These are phyloP conservation scores for Trichoderma hamatum DNA, from an alignment of 2,329 filamentous ascomycete species.

Conservation along the genomic window DNA sequence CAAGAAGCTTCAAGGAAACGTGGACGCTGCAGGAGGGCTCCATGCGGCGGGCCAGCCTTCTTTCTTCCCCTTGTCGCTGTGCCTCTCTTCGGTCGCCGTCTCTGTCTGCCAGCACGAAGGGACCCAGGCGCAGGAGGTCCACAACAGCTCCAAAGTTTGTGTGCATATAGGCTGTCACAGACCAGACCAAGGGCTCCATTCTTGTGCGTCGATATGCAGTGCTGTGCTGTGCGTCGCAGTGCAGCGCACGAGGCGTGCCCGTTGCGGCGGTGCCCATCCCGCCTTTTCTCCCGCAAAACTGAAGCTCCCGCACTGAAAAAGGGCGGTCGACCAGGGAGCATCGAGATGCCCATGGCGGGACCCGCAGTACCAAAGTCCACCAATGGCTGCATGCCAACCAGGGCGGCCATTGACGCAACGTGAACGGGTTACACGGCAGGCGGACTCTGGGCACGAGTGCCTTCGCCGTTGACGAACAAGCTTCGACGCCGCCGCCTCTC, in stretches of 20 bases:
- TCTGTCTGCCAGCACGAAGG: background rate
- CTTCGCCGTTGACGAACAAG: slow-evolving; percentile 14
- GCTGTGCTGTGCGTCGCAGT: slow-evolving; percentile 19
- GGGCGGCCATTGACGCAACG: slow-evolving; percentile 13
- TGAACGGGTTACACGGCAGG: slow-evolving; percentile 28
- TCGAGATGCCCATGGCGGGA: background rate
- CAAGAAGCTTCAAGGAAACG: slow-evolving; percentile 25
- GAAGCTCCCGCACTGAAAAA: slow-evolving; percentile 28
- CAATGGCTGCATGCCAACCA: slow-evolving; percentile 17
- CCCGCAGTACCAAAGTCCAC: slow-evolving; percentile 18
- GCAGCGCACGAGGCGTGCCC: slow-evolving; percentile 25
- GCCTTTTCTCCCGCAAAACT: slow-evolving; percentile 32
- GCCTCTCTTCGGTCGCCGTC: background rate
- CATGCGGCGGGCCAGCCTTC: slow-evolving; percentile 8
- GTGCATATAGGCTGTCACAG: slow-evolving; percentile 18
- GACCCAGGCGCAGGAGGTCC: background rate
- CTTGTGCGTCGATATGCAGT: slow-evolving; percentile 9
- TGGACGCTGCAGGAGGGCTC: slow-evolving; percentile 18
- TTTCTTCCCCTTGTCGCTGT: slow-evolving; percentile 13
- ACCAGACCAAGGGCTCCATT: slow-evolving; percentile 8
- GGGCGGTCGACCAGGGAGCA: slow-evolving; percentile 29
- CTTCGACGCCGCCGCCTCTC: slow-evolving; percentile 20
- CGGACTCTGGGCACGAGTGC: slow-evolving; percentile 18
- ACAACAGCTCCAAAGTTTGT: slow-evolving; percentile 23
- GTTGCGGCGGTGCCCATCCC: slow-evolving; percentile 27